Evolutionary conservation across 495 filamentous ascomycete species (phyloP).

Genomic region (Opeltia flavorubescens): DNA sequence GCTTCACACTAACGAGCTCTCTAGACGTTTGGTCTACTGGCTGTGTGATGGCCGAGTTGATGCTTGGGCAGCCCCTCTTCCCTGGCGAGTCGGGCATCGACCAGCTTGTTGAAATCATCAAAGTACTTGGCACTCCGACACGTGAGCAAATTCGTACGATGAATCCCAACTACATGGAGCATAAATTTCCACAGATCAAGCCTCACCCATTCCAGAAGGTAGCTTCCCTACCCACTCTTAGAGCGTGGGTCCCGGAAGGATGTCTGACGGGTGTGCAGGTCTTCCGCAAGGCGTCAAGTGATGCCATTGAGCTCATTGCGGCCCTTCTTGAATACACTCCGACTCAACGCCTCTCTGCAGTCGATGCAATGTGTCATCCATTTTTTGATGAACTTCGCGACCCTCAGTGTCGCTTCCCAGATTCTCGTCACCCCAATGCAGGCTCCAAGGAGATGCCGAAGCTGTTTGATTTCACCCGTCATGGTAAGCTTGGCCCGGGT

Average conservation of each 20-base stretch:
- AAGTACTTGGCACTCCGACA: constrained; percentile 95
- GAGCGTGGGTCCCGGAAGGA: neutral
- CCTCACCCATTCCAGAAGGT: constrained; percentile 97
- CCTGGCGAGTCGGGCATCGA: constrained; percentile 99
- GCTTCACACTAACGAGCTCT: neutral
- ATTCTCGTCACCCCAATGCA: constrained; percentile 75
- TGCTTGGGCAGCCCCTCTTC: constrained; percentile 97
- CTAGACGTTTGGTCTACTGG: constrained; percentile 99
- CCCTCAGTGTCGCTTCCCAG: constrained; percentile 72
- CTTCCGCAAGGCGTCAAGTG: constrained; percentile 82
- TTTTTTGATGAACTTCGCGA: constrained; percentile 97
- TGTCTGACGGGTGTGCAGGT: constrained; percentile 37
- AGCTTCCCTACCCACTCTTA: constrained; percentile 8
- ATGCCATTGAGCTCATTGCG: constrained; percentile 92
- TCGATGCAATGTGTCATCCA: constrained; percentile 95
- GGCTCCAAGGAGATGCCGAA: constrained; percentile 66
- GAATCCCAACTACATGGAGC: constrained; percentile 99
- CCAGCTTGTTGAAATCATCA: constrained; percentile 98
- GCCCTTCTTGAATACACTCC: constrained; percentile 91
- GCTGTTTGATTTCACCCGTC: constrained; percentile 85
- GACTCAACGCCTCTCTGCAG: constrained; percentile 81
- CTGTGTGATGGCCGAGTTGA: constrained; percentile 97
- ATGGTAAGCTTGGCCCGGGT: constrained; percentile 48
- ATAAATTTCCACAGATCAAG: constrained; percentile 99
- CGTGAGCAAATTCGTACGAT: constrained; percentile 97